Evolutionary conservation across 1,284 basidiomycete species (phyloP), one percentile per base, ranked within the genome.

Genomic region (Heliocybe sulcata): DNA sequence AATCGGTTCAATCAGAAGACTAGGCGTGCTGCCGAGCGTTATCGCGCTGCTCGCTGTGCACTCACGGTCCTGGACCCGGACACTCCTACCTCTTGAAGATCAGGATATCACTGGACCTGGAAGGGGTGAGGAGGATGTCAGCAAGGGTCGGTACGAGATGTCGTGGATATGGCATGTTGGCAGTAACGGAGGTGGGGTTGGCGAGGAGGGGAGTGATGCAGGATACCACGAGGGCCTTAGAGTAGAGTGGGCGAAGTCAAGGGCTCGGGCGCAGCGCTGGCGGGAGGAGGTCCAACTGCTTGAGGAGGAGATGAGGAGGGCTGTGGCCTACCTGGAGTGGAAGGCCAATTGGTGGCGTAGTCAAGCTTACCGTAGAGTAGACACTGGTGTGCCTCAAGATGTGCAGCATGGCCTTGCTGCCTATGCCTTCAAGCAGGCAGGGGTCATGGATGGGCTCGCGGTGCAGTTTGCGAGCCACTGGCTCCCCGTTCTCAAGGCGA

Each of bases 261-360:
- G 48, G 1, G 61, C 59, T 3, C 38, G 57, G 2, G 54, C 52
- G 1, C 12, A 51, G 6, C 54, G 61, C 1, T 63, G 61, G 61
- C 10, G 4, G 1, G 61, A 63, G 47, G 61, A 63, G 49, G 45
- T 54, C 12, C 16, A 38, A 1, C 54, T 61, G 1, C 3, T 63
- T 1, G 54, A 51, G 14, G 62, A 63, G 54, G 62, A 63, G 50
- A 63, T 63, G 61, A 26, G 60, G 12, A 52, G 59, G 6, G 57
- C 58, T 2, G 4, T 61, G 2, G 31, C 11, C 8, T 61, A 50
- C 42, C 42, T n/a, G n/a, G n/a, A n/a, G n/a, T 59, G 19, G 56
- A 55, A 60, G 27, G 55, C 58, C n/a, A 11, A 20, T 2, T 51
- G 53, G 45, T 63, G 60, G 61, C 35, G n/a, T 3, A 20, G 16